phyloP scores from a whole-genome alignment of 306 rosid species.

The Acacia melanoxylon region DNA sequence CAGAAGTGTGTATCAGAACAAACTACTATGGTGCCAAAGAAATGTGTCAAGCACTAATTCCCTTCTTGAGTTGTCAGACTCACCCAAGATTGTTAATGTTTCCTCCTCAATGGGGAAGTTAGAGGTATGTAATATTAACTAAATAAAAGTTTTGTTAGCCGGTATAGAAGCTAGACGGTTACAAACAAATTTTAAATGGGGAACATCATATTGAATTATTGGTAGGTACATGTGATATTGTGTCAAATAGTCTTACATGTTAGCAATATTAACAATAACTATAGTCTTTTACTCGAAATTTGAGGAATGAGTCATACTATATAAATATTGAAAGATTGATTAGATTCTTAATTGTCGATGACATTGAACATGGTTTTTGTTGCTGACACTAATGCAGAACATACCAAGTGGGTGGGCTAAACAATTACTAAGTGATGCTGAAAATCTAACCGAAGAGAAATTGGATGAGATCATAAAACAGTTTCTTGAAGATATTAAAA shows the following conservation, averaged over 20 bases:
- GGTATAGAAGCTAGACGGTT: neutral
- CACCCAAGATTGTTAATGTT: constrained; percentile 58
- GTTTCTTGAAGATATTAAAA: neutral
- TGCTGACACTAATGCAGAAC: neutral
- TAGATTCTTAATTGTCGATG: neutral
- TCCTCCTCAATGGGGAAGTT: constrained; percentile 32
- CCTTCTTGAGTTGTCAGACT: constrained; percentile 49
- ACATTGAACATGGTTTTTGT: neutral
- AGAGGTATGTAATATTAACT: constrained; percentile 30
- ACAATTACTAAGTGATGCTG: neutral
- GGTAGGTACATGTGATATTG: neutral
- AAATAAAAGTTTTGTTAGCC: neutral
- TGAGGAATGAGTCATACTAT: neutral
- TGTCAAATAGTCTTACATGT: neutral
- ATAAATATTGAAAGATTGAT: neutral
- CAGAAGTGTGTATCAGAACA: constrained; percentile 38
- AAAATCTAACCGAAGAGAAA: neutral
- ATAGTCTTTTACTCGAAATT: neutral
- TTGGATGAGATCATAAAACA: neutral
- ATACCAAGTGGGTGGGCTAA: neutral
- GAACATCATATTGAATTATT: no score
- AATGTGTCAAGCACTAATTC: constrained; percentile 44
- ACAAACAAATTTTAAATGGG: neutral
- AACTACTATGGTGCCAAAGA: constrained; percentile 54
- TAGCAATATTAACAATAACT: neutral